Percentiles rank a stretch among this genome's conserved stretches.
Conservation (phyloP, 192 early-diverging fungal genomes). For the Rhizoclosmatium globosum region DNA sequence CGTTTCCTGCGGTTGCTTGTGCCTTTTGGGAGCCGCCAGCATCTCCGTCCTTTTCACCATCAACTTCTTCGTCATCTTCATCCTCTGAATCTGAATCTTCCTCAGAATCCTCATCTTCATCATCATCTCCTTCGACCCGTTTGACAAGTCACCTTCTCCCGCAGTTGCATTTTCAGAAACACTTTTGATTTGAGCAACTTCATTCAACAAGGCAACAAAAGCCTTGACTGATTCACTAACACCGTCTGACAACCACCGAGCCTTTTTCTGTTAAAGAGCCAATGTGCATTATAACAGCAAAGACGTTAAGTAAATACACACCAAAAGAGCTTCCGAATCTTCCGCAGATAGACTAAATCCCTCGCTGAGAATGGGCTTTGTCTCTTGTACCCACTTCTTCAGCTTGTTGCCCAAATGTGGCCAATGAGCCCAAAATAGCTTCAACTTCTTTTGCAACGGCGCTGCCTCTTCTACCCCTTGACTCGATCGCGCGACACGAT, state of each 20-base stretch:
- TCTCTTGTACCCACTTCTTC: not conserved
- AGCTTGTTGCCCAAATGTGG: not conserved
- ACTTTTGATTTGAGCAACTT: not conserved
- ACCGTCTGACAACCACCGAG: not conserved
- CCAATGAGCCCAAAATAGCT: constrained; percentile 22
- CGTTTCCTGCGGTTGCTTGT: not conserved
- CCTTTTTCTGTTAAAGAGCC: not conserved
- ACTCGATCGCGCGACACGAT: not conserved
- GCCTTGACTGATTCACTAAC: not conserved
- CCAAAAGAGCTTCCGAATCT: not conserved
- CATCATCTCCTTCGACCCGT: not conserved
- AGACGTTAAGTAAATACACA: not conserved
- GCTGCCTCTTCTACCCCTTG: not conserved
- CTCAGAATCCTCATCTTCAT: not conserved
- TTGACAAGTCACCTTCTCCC: not conserved
- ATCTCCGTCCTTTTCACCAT: not conserved
- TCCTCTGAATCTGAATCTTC: constrained; percentile 13
- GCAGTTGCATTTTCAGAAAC: not conserved
- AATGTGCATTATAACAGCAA: not conserved
- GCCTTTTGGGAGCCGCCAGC: constrained; percentile 10
- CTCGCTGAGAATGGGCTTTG: not conserved
- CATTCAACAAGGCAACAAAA: not conserved
- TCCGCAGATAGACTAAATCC: not conserved
- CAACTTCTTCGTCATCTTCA: constrained; percentile 13
- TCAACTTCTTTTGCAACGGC: constrained; percentile 5